Evolutionary conservation across 345 rosid genomes (phyloP).

Genomic region (Hibiscus mutabilis): DNA sequence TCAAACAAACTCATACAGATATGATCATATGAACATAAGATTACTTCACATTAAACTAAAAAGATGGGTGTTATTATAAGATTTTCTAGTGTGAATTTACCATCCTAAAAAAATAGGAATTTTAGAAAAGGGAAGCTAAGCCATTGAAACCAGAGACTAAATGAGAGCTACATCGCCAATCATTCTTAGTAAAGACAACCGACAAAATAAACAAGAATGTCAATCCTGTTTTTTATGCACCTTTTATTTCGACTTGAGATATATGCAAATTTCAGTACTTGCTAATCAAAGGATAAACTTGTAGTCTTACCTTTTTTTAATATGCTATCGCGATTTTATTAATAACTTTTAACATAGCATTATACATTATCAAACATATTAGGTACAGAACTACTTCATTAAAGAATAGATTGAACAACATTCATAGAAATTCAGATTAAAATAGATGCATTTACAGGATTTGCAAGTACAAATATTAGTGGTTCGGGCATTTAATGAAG

Average conservation of each 20-base stretch:
- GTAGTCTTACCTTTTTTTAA: background rate
- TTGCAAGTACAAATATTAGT: background rate
- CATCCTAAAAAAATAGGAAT: background rate
- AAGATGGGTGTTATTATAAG: background rate
- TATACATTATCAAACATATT: background rate
- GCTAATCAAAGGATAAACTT: background rate
- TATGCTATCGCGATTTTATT: background rate
- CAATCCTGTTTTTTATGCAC: background rate
- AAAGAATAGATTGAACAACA: background rate
- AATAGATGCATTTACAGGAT: background rate
- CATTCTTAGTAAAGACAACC: background rate
- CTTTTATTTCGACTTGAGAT: background rate
- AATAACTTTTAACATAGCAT: background rate
- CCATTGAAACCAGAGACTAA: background rate
- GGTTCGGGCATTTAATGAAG: background rate
- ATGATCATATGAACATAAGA: background rate
- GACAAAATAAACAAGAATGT: background rate
- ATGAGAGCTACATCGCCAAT: background rate
- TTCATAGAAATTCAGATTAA: background rate
- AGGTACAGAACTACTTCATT: background rate
- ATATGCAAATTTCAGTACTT: background rate
- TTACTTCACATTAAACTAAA: background rate
- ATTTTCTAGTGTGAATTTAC: background rate
- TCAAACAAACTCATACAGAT: background rate
- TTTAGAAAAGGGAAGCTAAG: background rate